Conservation (phyloP, 2,329 filamentous ascomycete genomes). For the Aureobasidium melanogenum region DNA sequence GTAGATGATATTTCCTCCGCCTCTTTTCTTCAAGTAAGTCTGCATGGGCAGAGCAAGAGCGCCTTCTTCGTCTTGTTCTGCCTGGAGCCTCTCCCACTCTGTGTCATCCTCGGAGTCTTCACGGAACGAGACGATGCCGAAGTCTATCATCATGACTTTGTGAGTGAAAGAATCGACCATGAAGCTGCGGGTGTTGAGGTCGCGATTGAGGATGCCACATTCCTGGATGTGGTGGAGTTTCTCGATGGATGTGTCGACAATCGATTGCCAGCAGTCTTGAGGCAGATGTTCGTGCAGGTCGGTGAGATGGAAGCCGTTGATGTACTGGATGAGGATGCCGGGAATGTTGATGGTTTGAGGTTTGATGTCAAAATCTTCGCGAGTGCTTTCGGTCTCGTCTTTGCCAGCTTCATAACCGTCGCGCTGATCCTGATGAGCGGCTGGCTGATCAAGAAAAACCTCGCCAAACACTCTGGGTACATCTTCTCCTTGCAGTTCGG, state of each 20-base stretch:
- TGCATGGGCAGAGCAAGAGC: background rate
- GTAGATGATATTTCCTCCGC: background rate
- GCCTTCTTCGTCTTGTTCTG: background rate
- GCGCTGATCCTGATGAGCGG: background rate
- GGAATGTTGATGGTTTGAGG: background rate
- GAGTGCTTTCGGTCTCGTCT: background rate
- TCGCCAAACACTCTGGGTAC: background rate
- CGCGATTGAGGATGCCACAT: background rate
- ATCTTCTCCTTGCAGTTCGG: background rate
- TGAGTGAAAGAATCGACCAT: background rate
- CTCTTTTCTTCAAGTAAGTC: background rate
- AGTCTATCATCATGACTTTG: constrained; percentile 1
- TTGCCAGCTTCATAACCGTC: background rate
- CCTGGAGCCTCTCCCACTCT: background rate
- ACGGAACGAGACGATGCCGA: background rate
- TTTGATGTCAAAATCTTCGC: background rate
- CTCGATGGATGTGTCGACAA: background rate
- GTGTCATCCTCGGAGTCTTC: background rate
- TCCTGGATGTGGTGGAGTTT: background rate
- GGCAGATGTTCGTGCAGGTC: background rate
- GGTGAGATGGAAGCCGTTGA: background rate
- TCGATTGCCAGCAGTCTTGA: background rate
- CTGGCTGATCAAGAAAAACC: background rate
- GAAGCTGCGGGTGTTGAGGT: background rate
- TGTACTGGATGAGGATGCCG: background rate